phyloP scores from a whole-genome alignment of 2,329 filamentous ascomycete species.

The Cladosporium halotolerans region DNA sequence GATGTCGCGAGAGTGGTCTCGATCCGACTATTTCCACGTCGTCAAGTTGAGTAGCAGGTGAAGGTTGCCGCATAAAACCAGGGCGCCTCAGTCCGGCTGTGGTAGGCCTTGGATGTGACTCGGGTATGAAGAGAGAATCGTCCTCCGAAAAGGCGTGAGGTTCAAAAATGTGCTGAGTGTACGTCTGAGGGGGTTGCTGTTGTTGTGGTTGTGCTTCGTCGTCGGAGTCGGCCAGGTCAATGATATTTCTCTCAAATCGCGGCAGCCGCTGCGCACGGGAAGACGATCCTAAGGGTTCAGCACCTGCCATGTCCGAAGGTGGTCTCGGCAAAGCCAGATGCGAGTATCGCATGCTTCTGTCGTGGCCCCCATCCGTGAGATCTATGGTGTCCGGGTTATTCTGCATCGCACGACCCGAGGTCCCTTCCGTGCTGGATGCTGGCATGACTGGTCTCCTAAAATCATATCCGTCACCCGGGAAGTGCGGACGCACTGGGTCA shows the following conservation, averaged over 20 bases:
- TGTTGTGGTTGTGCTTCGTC: slow-evolving; percentile 12
- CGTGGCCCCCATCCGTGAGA: slow-evolving; percentile 2
- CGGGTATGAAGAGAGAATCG: slow-evolving; percentile 1
- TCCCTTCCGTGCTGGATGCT: neutral
- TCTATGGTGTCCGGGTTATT: slow-evolving; percentile 16
- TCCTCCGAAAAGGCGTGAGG: neutral
- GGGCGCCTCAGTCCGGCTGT: slow-evolving; percentile 9
- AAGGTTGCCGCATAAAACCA: slow-evolving; percentile 6
- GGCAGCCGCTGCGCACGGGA: slow-evolving; percentile 33
- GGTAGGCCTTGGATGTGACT: neutral
- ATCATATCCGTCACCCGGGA: slow-evolving; percentile 50
- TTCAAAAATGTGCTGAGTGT: neutral
- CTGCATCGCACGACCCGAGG: slow-evolving; percentile 3
- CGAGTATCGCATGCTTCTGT: neutral
- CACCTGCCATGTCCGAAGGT: neutral
- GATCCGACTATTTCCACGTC: slow-evolving; percentile 9
- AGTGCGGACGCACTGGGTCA: slow-evolving; percentile 28
- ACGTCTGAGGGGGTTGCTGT: neutral
- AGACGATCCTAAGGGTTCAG: slow-evolving; percentile 14
- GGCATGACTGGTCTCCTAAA: slow-evolving; percentile 46
- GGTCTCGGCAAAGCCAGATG: neutral
- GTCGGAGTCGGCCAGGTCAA: slow-evolving; percentile 15
- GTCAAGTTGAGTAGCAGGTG: slow-evolving; percentile 3
- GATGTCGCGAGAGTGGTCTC: slow-evolving; percentile 10
- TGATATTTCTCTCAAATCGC: slow-evolving; percentile 30